A percentile compares a stretch with the other conserved stretches of the same genome.
phyloP scores from a whole-genome alignment of 495 filamentous ascomycete genomes.

The Apiosordaria backusii region DNA sequence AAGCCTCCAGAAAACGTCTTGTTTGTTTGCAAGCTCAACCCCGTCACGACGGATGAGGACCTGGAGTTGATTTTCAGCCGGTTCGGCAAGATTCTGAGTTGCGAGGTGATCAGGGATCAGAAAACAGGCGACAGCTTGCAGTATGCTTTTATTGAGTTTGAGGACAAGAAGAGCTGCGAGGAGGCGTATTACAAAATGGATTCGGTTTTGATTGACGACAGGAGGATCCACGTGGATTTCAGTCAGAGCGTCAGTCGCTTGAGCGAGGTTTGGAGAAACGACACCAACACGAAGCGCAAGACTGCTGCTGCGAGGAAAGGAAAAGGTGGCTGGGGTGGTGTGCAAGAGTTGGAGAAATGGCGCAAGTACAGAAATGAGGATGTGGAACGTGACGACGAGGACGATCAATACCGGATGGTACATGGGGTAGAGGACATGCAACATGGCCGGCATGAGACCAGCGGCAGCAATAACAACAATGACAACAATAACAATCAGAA shows the following conservation, averaged over 20 bases:
- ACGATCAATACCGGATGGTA: constrained; percentile 69
- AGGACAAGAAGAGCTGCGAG: constrained; percentile 86
- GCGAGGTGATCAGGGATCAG: constrained; percentile 93
- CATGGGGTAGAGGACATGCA: constrained; percentile 71
- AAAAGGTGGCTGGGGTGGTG: constrained; percentile 88
- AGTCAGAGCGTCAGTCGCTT: constrained; percentile 92
- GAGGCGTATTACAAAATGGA: constrained; percentile 99
- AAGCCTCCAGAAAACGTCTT: constrained; percentile 96
- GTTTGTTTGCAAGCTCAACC: constrained; percentile 98
- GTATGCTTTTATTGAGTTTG: constrained; percentile 97
- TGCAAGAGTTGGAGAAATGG: constrained; percentile 80
- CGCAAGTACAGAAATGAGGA: constrained; percentile 80
- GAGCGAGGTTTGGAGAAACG: constrained; percentile 83
- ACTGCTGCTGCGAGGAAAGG: constrained; percentile 48
- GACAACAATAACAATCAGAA: constrained; percentile 9
- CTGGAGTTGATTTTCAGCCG: constrained; percentile 93
- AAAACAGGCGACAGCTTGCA: constrained; percentile 93
- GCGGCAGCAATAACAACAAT: neutral
- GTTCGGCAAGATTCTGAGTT: constrained; percentile 91
- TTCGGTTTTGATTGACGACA: constrained; percentile 91
- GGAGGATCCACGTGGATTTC: constrained; percentile 97
- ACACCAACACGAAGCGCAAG: constrained; percentile 79
- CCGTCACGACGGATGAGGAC: constrained; percentile 91
- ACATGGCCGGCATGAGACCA: constrained; percentile 36
- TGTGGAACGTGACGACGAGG: constrained; percentile 35